Base-by-base conservation (phyloP, 352 stramenopile species). In the Globisporangium iwayamae region DNA sequence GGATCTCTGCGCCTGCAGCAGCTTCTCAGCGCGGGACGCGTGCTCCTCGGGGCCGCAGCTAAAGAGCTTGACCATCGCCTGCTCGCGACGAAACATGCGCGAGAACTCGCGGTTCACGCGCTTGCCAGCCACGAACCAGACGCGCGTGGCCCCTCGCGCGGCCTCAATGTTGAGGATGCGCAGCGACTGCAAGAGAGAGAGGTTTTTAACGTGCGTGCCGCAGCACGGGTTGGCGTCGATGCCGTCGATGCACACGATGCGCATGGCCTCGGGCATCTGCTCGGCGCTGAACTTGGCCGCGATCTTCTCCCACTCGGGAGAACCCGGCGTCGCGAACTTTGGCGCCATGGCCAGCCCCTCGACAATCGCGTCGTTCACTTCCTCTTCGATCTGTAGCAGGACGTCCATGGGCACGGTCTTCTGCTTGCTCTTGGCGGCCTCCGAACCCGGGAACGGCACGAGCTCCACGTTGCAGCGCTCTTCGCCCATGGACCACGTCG, bases 211-310 rank as follows among this genome's bases (percentile, higher is more conserved):
- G 69, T 97, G 89, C 13, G 89, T 97, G 41, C 89, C 89, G 58
- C 89, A 96, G 77, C 89, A 97, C 32, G 89, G 85, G 67, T 97
- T 97, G 41, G 71, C 65, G 69, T 97, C 89, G 18, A 97, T 36
- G 9, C 80, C 84, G 48, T 89, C 83, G 50, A 97, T 96, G 18
- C 75, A 73, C n/a, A 97, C 80, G 52, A 96, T 72, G 59, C 89
- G 87, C 59, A 97, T 79, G 34, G 74, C 79, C 36, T 82, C 83
- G 4, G 83, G 87, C 65, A 73, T 81, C 61, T 89, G 68, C 8
- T 72, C 63, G 20, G 75, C 67, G 22, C 76, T 68, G 63, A 89
- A 90, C 60, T 90, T 88, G 51, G 70, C 74, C 18, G 81, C 81
- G 30, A 86, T 81, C 62, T 76, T 74, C 11, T 79, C 61, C 75